Conservation (phyloP, 2,329 filamentous ascomycete species). For the Cercospora nicotianae region DNA sequence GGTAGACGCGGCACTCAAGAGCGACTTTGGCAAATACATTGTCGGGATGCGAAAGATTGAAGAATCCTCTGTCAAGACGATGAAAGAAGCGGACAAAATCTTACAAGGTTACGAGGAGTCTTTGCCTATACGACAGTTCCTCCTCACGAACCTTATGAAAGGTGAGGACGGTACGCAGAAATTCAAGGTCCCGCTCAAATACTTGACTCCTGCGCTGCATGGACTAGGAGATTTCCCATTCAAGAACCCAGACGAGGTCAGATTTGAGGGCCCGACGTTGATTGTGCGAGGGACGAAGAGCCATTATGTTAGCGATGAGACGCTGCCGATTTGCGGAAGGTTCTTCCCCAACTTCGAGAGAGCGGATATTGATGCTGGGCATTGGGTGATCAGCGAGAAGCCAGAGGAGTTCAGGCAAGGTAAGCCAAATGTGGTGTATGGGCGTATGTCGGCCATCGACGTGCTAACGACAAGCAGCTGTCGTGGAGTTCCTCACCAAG, state of each 20-base stretch:
- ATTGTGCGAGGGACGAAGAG: conserved; percentile 77
- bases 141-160: conserved; percentile 79
- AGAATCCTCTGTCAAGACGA: conserved; percentile 63
- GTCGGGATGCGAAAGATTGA: conserved; percentile 83
- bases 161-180: conserved; percentile 57
- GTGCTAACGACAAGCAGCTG: conserved; percentile 47
- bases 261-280: conserved; percentile 75
- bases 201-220: conserved; percentile 66
- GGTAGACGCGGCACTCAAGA: conserved; percentile 71
- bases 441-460: not conserved
- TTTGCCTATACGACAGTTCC: conserved; percentile 80
- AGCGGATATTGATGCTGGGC: conserved; percentile 73
- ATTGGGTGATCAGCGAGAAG: conserved; percentile 89
- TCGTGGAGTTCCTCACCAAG: conserved; percentile 63
- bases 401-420: conserved; percentile 75
- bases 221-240: conserved; percentile 88
- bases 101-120: conserved; percentile 72
- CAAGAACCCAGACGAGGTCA: conserved; percentile 64
- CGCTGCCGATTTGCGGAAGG: conserved; percentile 72
- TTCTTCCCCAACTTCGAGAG: conserved; percentile 80
- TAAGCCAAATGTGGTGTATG: conserved; percentile 43
- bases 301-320: conserved; percentile 77
- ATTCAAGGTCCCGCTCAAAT: conserved; percentile 77
- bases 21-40: conserved; percentile 76
- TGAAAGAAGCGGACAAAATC: conserved; percentile 78